A percentile compares a stretch with the other conserved stretches of the same genome.
These are phyloP conservation scores for Cupressus sempervirens DNA, from an alignment of 75 land plant genomes.

Conservation along the genomic window DNA sequence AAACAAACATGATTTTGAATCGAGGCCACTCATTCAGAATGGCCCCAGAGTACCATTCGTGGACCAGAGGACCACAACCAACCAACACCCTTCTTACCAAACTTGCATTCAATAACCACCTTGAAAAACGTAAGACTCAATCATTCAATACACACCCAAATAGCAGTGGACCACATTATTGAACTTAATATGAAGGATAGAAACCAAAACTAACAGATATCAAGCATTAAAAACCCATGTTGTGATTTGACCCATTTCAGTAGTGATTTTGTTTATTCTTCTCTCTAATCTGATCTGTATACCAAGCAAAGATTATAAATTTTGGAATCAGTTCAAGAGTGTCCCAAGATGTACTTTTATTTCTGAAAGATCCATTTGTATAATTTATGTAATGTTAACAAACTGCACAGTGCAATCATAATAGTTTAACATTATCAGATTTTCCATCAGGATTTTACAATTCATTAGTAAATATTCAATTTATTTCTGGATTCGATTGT, in stretches of 20 bases:
- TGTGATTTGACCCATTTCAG: neutral
- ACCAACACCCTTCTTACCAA: neutral
- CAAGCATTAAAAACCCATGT: neutral
- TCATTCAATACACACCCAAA: neutral
- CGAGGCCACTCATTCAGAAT: neutral
- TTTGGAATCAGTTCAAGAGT: neutral
- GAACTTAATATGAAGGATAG: neutral
- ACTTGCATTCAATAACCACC: neutral
- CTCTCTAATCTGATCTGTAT: neutral
- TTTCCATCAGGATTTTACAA: too few species aligned
- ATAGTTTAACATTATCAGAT: too few species aligned
- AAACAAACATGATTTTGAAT: neutral
- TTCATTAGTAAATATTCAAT: too few species aligned
- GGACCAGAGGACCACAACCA: neutral
- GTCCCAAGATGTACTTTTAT: neutral
- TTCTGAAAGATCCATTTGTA: neutral
- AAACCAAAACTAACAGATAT: neutral
- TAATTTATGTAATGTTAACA: neutral
- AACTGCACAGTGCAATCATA: too few species aligned
- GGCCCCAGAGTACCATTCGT: neutral
- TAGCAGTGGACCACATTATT: neutral
- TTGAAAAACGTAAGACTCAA: neutral
- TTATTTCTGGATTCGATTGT: too few species aligned
- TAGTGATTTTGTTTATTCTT: neutral
- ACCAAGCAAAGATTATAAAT: neutral